These are phyloP conservation scores for Globisporangium megalacanthum DNA, from an alignment of 352 stramenopile species.

Conservation along the genomic window DNA sequence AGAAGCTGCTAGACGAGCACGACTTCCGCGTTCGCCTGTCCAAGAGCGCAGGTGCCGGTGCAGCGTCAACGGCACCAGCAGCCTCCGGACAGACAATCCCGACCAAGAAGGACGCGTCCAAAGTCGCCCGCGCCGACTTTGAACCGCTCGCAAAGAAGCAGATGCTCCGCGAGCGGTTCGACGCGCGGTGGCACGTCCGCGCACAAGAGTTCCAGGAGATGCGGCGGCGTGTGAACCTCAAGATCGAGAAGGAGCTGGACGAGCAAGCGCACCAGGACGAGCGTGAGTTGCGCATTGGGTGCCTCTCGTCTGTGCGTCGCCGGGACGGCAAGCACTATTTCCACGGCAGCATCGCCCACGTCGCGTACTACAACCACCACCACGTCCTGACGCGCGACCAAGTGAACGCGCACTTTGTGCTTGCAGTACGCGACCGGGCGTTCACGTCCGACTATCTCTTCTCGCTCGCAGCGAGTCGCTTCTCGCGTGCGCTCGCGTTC, in stretches of 20 bases:
- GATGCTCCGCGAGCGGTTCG: slow-evolving; percentile 65
- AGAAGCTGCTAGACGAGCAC: slow-evolving; percentile 78
- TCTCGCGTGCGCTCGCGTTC: slow-evolving; percentile 52
- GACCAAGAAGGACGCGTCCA: slow-evolving; percentile 60
- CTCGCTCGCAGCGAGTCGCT: slow-evolving; percentile 57
- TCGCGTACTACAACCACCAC: slow-evolving; percentile 77
- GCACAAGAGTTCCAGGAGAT: slow-evolving; percentile 68
- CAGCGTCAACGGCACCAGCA: not conserved
- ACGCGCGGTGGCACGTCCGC: slow-evolving; percentile 44
- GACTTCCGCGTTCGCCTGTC: slow-evolving; percentile 77
- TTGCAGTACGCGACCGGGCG: slow-evolving; percentile 53
- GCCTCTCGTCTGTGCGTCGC: slow-evolving; percentile 47
- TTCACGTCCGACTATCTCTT: slow-evolving; percentile 77
- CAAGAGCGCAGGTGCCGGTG: slow-evolving; percentile 16
- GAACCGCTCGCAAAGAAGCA: slow-evolving; percentile 81
- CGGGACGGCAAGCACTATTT: slow-evolving; percentile 85
- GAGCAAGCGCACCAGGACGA: slow-evolving; percentile 50
- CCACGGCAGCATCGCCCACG: slow-evolving; percentile 71
- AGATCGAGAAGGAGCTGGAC: slow-evolving; percentile 64
- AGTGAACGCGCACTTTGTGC: slow-evolving; percentile 71
- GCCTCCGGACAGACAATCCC: slow-evolving; percentile 1
- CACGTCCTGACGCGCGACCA: slow-evolving; percentile 50
- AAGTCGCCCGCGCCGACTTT: slow-evolving; percentile 63
- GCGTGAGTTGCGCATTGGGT: slow-evolving; percentile 70
- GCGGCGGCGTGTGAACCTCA: slow-evolving; percentile 59